Percentiles rank a stretch among this genome's conserved stretches.
These are phyloP conservation scores for Tylopilus sp. DNA, from an alignment of 768 basidiomycete species.

Conservation along the genomic window DNA sequence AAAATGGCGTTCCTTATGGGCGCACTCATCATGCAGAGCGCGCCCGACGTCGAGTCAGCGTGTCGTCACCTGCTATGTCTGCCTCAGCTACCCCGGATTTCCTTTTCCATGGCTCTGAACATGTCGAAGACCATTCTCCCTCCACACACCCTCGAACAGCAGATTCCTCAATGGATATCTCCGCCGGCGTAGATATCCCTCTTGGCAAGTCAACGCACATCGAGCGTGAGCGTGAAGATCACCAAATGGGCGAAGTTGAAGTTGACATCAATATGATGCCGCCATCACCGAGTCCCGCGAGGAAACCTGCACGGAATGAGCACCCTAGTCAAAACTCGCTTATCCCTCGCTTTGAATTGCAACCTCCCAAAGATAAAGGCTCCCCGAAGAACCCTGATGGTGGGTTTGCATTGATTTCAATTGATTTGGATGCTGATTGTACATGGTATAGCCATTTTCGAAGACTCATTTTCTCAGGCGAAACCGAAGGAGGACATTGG, in stretches of 20 bases:
- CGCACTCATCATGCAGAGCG: slow-evolving; percentile 60
- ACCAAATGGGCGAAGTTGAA: slow-evolving; percentile 31
- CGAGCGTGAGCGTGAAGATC: slow-evolving; percentile 33
- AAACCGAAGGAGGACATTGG: slow-evolving; percentile 25
- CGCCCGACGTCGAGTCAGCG: slow-evolving; percentile 31
- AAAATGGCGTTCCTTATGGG: slow-evolving; percentile 62
- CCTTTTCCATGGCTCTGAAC: slow-evolving; percentile 25
- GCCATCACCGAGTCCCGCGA: slow-evolving; percentile 47
- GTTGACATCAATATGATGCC: slow-evolving; percentile 43
- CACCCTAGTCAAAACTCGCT: slow-evolving; percentile 27
- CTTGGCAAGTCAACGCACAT: slow-evolving; percentile 38
- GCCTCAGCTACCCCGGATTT: slow-evolving; percentile 40
- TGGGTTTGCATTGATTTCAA: slow-evolving; percentile 8
- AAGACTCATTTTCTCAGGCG: slow-evolving; percentile 21
- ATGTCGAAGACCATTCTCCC: slow-evolving; percentile 9
- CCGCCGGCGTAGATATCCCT: slow-evolving; percentile 18
- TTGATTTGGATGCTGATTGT: not conserved
- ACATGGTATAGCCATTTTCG: slow-evolving; percentile 8
- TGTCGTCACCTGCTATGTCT: slow-evolving; percentile 31
- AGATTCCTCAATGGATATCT: slow-evolving; percentile 24
- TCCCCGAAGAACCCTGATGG: slow-evolving; percentile 20
- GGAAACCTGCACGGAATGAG: slow-evolving; percentile 17
- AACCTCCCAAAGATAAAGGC: slow-evolving; percentile 15
- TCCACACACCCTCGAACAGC: slow-evolving; percentile 22
- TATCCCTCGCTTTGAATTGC: slow-evolving; percentile 34